phyloP scores from a whole-genome alignment of 2,329 filamentous ascomycete genomes.

The Torrubiella hemipterigena region DNA sequence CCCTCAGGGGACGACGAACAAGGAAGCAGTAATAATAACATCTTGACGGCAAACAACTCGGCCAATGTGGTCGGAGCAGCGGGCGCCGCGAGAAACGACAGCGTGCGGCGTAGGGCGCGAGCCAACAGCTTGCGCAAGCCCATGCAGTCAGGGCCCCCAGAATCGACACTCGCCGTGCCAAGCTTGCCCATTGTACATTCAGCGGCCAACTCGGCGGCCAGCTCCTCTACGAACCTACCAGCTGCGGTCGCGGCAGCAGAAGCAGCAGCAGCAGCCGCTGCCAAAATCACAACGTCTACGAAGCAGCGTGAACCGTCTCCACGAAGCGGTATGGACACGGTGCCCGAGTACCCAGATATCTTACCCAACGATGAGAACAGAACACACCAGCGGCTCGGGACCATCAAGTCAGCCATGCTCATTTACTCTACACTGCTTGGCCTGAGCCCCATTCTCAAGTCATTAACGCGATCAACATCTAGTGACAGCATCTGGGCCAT shows the following conservation, averaged over 20 bases:
- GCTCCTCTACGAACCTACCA: slow-evolving; percentile 33
- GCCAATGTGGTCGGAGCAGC: slow-evolving; percentile 22
- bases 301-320: not conserved
- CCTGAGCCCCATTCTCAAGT: slow-evolving; percentile 89
- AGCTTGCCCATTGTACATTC: slow-evolving; percentile 13
- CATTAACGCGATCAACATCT: slow-evolving; percentile 84
- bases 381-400: slow-evolving; percentile 50
- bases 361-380: slow-evolving; percentile 25
- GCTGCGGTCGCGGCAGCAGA: no score
- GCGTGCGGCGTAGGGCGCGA: slow-evolving; percentile 20
- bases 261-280: no score
- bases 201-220: slow-evolving; percentile 24
- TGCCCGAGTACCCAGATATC: slow-evolving; percentile 9
- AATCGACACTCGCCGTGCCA: slow-evolving; percentile 15
- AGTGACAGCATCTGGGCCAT: slow-evolving; percentile 96
- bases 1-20: slow-evolving; percentile 35
- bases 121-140: slow-evolving; percentile 25
- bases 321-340: not conserved
- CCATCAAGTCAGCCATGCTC: slow-evolving; percentile 81
- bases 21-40: slow-evolving; percentile 6
- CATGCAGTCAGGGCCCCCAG: slow-evolving; percentile 8
- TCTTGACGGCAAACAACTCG: slow-evolving; percentile 14
- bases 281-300: not conserved
- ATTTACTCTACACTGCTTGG: slow-evolving; percentile 91
- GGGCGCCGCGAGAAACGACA: slow-evolving; percentile 19